phyloP scores from a whole-genome alignment of 257 asterid species.

The Fraxinus excelsior region DNA sequence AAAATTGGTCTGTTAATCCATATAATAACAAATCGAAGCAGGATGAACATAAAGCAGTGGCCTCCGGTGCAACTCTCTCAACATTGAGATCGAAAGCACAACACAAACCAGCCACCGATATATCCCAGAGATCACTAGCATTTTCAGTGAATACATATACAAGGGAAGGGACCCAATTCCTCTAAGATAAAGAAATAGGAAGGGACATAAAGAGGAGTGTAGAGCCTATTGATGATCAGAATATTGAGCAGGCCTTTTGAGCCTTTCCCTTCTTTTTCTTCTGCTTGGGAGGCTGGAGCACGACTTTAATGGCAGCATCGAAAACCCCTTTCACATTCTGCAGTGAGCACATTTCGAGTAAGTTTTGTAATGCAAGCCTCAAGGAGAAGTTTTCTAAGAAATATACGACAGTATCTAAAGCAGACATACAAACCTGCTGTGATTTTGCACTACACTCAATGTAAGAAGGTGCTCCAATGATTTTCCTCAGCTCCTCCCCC shows the following conservation, averaged over 20 bases:
- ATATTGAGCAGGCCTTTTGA: constrained; percentile 62
- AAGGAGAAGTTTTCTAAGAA: background rate
- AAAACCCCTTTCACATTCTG: constrained; percentile 60
- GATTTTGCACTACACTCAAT: constrained; percentile 54
- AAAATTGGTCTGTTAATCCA: constrained; percentile 45
- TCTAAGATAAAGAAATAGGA: constrained; percentile 42
- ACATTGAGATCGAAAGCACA: constrained; percentile 37
- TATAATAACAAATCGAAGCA: constrained; percentile 44
- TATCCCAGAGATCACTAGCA: constrained; percentile 48
- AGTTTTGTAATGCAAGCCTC: background rate
- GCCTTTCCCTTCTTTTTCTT: constrained; percentile 53
- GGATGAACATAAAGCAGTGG: constrained; percentile 53
- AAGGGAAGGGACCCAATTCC: constrained; percentile 38
- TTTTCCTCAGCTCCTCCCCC: constrained; percentile 51
- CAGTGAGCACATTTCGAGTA: constrained; percentile 5
- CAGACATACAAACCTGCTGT: constrained; percentile 40
- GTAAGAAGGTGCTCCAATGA: constrained; percentile 46
- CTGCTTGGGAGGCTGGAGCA: constrained; percentile 58
- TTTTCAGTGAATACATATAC: constrained; percentile 37
- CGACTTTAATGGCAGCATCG: constrained; percentile 61
- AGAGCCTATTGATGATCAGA: constrained; percentile 57
- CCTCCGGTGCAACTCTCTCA: constrained; percentile 42
- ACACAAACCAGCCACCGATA: constrained; percentile 36
- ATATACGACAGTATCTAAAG: background rate
- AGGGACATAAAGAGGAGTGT: constrained; percentile 29